These are phyloP conservation scores for Articulospora tetracladia DNA, from an alignment of 495 filamentous ascomycete species.

Conservation along the genomic window DNA sequence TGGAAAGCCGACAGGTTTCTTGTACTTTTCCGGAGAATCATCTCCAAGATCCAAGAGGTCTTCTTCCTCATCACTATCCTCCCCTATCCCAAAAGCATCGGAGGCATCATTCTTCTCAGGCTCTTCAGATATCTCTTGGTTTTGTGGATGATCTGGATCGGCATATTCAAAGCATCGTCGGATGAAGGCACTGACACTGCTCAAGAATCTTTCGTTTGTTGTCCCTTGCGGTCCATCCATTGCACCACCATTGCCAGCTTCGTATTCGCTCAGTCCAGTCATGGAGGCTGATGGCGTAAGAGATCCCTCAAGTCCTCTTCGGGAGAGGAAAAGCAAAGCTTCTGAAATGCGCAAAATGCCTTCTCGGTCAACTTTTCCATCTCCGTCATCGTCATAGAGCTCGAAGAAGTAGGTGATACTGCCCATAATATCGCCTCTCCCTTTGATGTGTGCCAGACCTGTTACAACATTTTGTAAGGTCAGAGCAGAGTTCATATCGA, in stretches of 20 bases:
- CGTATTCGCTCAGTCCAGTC: conserved; percentile 31
- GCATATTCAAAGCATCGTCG: conserved; percentile 97
- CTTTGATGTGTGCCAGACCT: conserved; percentile 85
- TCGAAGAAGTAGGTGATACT: conserved; percentile 97
- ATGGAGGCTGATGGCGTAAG: conserved; percentile 48
- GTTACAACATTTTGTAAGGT: conserved; percentile 88
- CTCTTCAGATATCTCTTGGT: conserved; percentile 19
- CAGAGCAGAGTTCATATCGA: conserved; percentile 66
- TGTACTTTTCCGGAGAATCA: conserved; percentile 12
- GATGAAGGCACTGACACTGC: conserved; percentile 92
- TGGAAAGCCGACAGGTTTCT: conserved; percentile 20
- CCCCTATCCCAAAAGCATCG: conserved; percentile 70
- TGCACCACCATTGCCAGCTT: conserved; percentile 23
- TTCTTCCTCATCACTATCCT: conserved; percentile 64
- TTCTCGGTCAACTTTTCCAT: conserved; percentile 93
- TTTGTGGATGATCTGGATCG: conserved; percentile 75
- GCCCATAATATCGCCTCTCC: conserved; percentile 91
- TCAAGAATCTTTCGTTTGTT: conserved; percentile 73
- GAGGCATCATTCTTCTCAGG: conserved; percentile 30
- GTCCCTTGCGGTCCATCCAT: conserved; percentile 20
- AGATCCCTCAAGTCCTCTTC: conserved; percentile 75
- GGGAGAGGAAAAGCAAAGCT: conserved; percentile 85
- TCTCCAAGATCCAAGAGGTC: conserved; percentile 59
- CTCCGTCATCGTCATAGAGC: conserved; percentile 88
- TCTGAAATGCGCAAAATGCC: conserved; percentile 94